These are phyloP conservation scores for Hirsutella thompsonii DNA, from an alignment of 2,329 filamentous ascomycete species.

Conservation along the genomic window DNA sequence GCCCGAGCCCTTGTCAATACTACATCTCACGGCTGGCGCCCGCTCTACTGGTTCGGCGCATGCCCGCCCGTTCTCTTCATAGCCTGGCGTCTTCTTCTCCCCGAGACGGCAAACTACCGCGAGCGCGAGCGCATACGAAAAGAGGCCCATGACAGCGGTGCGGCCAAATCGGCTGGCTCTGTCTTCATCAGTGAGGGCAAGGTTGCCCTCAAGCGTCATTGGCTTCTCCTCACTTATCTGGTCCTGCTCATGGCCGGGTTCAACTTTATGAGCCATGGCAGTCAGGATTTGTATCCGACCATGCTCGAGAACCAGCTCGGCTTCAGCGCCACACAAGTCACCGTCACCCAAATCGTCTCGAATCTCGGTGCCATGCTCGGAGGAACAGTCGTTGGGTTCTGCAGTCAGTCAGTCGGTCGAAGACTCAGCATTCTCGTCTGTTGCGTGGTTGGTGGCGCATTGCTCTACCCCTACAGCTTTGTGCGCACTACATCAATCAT, in stretches of 20 bases:
- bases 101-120: conserved; percentile 64
- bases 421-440: conserved; percentile 56
- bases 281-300: conserved; percentile 49
- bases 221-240: conserved; percentile 68
- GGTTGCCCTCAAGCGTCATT: conserved; percentile 66
- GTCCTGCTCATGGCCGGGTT: conserved; percentile 83
- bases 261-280: conserved; percentile 82
- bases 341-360: conserved; percentile 58
- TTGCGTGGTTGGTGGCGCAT: conserved; percentile 53
- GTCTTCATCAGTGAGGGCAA: conserved; percentile 66
- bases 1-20: conserved; percentile 59
- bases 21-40: conserved; percentile 68
- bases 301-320: conserved; percentile 44
- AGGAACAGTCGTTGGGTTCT: conserved; percentile 55
- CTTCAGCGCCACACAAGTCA: conserved; percentile 42
- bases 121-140: conserved; percentile 53
- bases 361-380: conserved; percentile 59
- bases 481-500: conserved; percentile 49
- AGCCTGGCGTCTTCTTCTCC: conserved; percentile 60
- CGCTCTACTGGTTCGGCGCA: conserved; percentile 82
- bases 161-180: conserved; percentile 27
- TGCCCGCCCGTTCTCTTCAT: conserved; percentile 73
- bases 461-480: conserved; percentile 78
- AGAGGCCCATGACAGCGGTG: conserved; percentile 13
- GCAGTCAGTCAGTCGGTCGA: conserved; percentile 56